Evolutionary conservation across 495 filamentous ascomycete genomes (phyloP).

Genomic region (Podospora australis): DNA sequence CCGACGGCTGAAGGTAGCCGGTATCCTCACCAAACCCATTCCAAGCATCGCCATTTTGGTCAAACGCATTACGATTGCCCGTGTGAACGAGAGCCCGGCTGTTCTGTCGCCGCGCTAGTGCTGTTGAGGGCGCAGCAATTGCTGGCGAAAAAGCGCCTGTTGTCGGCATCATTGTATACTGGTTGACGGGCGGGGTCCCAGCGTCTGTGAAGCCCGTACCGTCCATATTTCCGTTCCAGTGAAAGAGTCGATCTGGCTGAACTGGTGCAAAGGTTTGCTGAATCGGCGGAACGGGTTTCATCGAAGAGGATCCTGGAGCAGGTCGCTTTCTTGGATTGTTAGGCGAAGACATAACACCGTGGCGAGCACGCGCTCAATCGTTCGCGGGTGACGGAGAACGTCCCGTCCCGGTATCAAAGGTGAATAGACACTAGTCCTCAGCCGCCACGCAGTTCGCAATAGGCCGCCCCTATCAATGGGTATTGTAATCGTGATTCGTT

Average conservation of each 20-base stretch:
- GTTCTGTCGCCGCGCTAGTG: constrained; percentile 57
- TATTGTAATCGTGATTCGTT: too few relatives aligned
- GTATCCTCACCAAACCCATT: constrained; percentile 44
- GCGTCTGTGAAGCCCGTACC: constrained; percentile 30
- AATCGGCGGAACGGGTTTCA: constrained; percentile 43
- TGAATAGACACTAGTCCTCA: too few relatives aligned
- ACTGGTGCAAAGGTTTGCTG: constrained; percentile 36
- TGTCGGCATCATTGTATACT: constrained; percentile 40
- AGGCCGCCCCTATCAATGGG: too few relatives aligned
- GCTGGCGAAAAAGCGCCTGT: constrained; percentile 36
- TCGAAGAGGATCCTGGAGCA: constrained; percentile 62
- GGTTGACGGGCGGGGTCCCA: constrained; percentile 24
- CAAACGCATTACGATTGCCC: constrained; percentile 32
- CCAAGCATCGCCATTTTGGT: constrained; percentile 41
- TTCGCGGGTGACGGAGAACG: constrained; percentile 3
- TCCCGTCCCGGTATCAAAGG: too few relatives aligned
- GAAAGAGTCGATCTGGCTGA: constrained; percentile 33
- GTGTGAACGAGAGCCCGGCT: constrained; percentile 56
- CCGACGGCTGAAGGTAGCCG: constrained; percentile 27
- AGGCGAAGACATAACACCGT: constrained; percentile 39
- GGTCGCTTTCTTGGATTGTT: constrained; percentile 61
- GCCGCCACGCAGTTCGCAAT: too few relatives aligned
- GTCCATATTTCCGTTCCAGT: constrained; percentile 32
- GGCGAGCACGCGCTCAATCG: constrained; percentile 22
- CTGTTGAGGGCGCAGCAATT: constrained; percentile 47